A percentile compares a stretch with the other conserved stretches of the same genome.
phyloP scores from a whole-genome alignment of 2,329 filamentous ascomycete genomes.

The Sordariomycetes sp. region DNA sequence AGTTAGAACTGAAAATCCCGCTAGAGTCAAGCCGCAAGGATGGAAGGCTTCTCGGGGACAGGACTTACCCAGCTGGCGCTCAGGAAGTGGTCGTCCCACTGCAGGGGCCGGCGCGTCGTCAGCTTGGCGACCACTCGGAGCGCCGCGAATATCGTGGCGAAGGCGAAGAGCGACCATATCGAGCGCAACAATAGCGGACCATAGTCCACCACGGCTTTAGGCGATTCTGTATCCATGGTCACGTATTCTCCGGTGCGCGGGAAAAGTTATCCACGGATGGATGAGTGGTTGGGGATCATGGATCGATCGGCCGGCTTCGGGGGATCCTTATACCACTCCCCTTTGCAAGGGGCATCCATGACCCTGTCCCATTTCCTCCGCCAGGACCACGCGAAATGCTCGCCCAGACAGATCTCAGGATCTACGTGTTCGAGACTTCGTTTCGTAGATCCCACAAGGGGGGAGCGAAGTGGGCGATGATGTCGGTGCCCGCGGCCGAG shows the following conservation, averaged over 20 bases:
- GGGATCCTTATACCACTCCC: background rate
- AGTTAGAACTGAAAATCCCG: no score
- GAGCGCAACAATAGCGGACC: background rate
- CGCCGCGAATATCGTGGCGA: slow-evolving; percentile 8
- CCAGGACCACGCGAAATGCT: background rate
- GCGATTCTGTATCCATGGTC: background rate
- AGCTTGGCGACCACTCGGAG: slow-evolving; percentile 12
- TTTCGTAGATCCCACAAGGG: background rate
- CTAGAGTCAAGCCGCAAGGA: no score
- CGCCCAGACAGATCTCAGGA: background rate
- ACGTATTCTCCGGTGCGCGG: background rate
- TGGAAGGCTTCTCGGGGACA: no score
- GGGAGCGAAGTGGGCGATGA: background rate
- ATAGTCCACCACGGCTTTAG: background rate
- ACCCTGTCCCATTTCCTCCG: background rate
- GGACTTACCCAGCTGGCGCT: slow-evolving; percentile 11
- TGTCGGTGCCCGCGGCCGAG: background rate
- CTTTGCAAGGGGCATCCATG: background rate
- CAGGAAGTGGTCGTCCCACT: slow-evolving; percentile 11
- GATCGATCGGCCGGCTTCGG: background rate
- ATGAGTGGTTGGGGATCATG: background rate
- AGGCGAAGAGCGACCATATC: background rate
- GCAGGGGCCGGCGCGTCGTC: slow-evolving; percentile 7
- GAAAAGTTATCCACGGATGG: background rate
- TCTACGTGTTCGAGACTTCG: background rate